A percentile compares a stretch with the other conserved stretches of the same genome.
These are phyloP conservation scores for Auxenochlorella pyrenoidosa DNA, from an alignment of 139 green algal species.

Conservation along the genomic window DNA sequence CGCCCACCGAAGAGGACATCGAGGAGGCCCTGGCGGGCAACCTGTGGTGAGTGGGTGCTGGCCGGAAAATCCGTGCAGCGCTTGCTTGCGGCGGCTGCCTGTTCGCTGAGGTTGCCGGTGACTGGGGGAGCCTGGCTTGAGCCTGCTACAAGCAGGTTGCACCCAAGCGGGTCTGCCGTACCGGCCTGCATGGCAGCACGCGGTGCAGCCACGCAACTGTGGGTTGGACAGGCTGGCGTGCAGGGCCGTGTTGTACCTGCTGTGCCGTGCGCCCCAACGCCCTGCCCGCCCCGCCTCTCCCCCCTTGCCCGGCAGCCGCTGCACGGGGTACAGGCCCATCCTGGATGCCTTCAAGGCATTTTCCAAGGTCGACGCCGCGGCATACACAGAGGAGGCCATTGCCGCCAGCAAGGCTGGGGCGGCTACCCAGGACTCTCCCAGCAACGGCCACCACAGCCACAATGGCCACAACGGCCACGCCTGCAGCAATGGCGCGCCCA, in stretches of 20 bases:
- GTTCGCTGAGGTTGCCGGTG: too few species aligned
- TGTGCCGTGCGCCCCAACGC: too few species aligned
- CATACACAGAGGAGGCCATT: slow-evolving; percentile 86
- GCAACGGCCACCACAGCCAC: slow-evolving; percentile 27
- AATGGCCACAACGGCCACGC: slow-evolving; percentile 28
- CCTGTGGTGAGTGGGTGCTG: slow-evolving; percentile 78
- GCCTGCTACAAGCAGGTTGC: too few species aligned
- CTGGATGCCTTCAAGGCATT: slow-evolving; percentile 97
- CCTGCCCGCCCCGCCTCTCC: background rate
- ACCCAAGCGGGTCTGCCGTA: too few species aligned
- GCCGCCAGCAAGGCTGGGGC: slow-evolving; percentile 62
- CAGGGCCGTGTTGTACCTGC: too few species aligned
- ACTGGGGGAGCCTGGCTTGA: too few species aligned
- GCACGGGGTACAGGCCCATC: slow-evolving; percentile 97
- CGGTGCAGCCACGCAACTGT: too few species aligned
- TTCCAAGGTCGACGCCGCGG: slow-evolving; percentile 70
- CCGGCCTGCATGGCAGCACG: too few species aligned
- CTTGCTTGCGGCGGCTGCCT: too few species aligned
- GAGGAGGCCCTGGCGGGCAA: slow-evolving; percentile 95
- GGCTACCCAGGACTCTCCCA: background rate
- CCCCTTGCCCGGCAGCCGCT: slow-evolving; percentile 61
- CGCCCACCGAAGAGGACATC: slow-evolving; percentile 86
- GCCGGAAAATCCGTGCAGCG: too few species aligned
- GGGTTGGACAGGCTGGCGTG: background rate
- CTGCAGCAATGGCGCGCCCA: slow-evolving; percentile 4